These are phyloP conservation scores for Alternaria arbusti DNA, from an alignment of 2,329 filamentous ascomycete species.

Conservation along the genomic window DNA sequence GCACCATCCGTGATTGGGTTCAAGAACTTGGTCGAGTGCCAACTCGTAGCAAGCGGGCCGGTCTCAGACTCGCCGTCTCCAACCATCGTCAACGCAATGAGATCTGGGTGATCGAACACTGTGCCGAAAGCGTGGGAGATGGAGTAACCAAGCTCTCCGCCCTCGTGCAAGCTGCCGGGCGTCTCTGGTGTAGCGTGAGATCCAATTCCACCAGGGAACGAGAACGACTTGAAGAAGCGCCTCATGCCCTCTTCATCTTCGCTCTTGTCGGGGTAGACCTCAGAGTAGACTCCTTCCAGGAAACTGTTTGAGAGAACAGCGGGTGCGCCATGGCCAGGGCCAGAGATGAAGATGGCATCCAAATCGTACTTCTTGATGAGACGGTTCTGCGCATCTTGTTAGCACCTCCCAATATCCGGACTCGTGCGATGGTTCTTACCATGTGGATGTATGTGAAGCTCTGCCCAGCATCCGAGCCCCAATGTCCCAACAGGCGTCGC, in stretches of 20 bases:
- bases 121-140: slow-evolving; percentile 79
- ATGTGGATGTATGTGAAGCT: slow-evolving; percentile 84
- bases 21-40: slow-evolving; percentile 84
- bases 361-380: slow-evolving; percentile 81
- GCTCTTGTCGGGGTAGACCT: slow-evolving; percentile 77
- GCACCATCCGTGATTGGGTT: slow-evolving; percentile 80
- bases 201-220: slow-evolving; percentile 79
- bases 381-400: slow-evolving; percentile 58
- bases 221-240: slow-evolving; percentile 83
- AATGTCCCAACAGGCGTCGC: slow-evolving; percentile 75
- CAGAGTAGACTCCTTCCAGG: slow-evolving; percentile 77
- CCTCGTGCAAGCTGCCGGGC: slow-evolving; percentile 77
- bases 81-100: slow-evolving; percentile 79
- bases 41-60: slow-evolving; percentile 77
- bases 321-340: slow-evolving; percentile 79
- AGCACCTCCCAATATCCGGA: no score
- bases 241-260: slow-evolving; percentile 72
- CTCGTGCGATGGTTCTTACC: slow-evolving; percentile 23
- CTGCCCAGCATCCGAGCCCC: slow-evolving; percentile 80
- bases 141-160: slow-evolving; percentile 82
- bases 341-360: slow-evolving; percentile 74
- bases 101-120: slow-evolving; percentile 75
- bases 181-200: slow-evolving; percentile 81
- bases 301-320: slow-evolving; percentile 78
- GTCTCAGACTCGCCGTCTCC: slow-evolving; percentile 85